Evolutionary conservation across 2,329 filamentous ascomycete species (phyloP).

Genomic region (Fusarium beomiforme): DNA sequence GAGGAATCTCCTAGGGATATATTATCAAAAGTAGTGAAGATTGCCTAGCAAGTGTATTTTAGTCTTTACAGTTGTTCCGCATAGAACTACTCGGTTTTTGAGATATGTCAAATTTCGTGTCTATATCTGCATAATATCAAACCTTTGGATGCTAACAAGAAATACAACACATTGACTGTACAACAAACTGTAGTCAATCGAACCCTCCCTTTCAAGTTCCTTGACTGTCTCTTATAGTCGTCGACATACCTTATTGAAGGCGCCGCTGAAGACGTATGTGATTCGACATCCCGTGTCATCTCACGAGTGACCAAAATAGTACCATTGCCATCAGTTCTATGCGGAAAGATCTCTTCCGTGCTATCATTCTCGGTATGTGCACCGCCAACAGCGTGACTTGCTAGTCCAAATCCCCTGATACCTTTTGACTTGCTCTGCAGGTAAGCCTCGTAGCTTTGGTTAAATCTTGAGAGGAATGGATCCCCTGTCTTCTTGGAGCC

Average conservation of each 20-base stretch:
- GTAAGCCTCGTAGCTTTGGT: constrained; percentile 19
- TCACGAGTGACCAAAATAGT: constrained; percentile 35
- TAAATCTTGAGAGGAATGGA: constrained; percentile 31
- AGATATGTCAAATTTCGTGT: neutral
- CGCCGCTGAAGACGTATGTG: constrained; percentile 9
- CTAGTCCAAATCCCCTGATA: constrained; percentile 18
- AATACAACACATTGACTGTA: neutral
- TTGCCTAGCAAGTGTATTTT: too few relatives aligned
- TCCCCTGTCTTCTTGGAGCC: constrained; percentile 15
- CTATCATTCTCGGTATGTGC: constrained; percentile 34
- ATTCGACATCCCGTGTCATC: constrained; percentile 25
- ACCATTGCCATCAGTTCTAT: constrained; percentile 30
- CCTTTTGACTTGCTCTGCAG: constrained; percentile 18
- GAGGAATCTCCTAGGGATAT: neutral
- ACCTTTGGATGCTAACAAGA: too few relatives aligned
- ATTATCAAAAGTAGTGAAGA: too few relatives aligned
- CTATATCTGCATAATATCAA: too few relatives aligned
- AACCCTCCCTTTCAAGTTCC: too few relatives aligned
- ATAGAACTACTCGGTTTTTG: neutral
- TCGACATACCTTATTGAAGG: constrained; percentile 13
- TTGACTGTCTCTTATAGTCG: neutral
- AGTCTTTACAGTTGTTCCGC: too few relatives aligned
- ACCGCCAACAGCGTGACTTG: constrained; percentile 27
- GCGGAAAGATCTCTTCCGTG: constrained; percentile 36
- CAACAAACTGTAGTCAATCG: too few relatives aligned